Base-by-base conservation (phyloP, 352 stramenopile genomes). In the Pythium apleroticum region DNA sequence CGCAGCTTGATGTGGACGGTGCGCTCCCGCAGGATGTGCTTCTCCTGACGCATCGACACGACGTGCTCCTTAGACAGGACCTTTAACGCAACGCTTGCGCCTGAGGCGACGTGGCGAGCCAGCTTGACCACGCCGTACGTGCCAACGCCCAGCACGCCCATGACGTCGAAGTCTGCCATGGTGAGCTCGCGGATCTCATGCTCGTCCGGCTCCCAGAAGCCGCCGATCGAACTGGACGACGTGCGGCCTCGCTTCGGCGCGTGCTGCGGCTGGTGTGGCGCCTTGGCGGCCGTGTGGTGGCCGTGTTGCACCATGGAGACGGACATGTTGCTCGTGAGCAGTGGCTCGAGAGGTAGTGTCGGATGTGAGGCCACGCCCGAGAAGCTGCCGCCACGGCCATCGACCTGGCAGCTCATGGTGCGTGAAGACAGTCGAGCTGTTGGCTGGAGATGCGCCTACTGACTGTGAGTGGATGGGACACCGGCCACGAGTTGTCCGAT, bases 91-190 rank as follows among this genome's bases (percentile, higher is more conserved):
- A 95, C 79, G 41, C 68, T 88, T 20, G 68, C 76, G 8, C 85
- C 82, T 1, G 75, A 88, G 19, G 74, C 68, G 28, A 77, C 70
- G 66, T 92, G 86, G 35, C 77, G 73, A 28, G 88, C 86, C 45
- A 94, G 69, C 63, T 94, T 90, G 20, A 95, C 86, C 14, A 90
- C 76, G 39, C 84, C 88, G 62, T 90, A 94, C 1, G 84, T 88
- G 58, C 84, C 88, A 12, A 91, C 78, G 22, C 84, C 86, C 0
- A 95, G 73, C 46, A 93, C 81, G 50, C 80, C 72, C 30, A 87
- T 76, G 55, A 91, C 49, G n/a, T 90, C 77, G 73, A 91, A 91
- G 64, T 86, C 78, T 0, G 69, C 57, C 33, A 80, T 75, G 22
- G 74, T 71, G 9, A 89, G 63, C 28, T 66, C 68, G 19, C 64